phyloP scores from a whole-genome alignment of 2,329 filamentous ascomycete genomes.

The Kalmusia sp. region DNA sequence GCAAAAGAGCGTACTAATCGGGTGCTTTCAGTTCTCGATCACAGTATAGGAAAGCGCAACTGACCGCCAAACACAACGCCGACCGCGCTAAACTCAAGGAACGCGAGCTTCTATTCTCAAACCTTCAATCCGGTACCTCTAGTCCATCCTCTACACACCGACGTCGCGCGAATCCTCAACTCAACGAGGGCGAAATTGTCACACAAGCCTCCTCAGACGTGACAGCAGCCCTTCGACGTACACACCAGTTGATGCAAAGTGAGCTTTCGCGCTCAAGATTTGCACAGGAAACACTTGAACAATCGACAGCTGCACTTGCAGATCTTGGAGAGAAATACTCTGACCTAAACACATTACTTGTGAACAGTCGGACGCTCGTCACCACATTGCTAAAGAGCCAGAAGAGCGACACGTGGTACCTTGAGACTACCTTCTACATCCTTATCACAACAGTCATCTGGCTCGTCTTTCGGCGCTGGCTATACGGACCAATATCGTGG shows the following conservation, averaged over 20 bases:
- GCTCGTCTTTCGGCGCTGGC: conserved; percentile 81
- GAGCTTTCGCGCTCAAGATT: conserved; percentile 89
- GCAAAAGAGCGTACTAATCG: conserved; percentile 6
- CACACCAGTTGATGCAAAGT: conserved; percentile 83
- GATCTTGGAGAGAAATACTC: conserved; percentile 83
- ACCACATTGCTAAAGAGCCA: conserved; percentile 82
- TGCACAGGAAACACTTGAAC: conserved; percentile 84
- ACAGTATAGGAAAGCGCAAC: conserved; percentile 81
- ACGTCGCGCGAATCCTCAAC: conserved; percentile 49
- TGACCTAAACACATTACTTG: conserved; percentile 77
- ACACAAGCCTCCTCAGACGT: conserved; percentile 82
- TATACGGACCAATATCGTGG: conserved; percentile 94
- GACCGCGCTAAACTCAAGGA: conserved; percentile 77
- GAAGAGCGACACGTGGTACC: conserved; percentile 98
- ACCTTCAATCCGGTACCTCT: conserved; percentile 58
- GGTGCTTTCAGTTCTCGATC: conserved; percentile 58
- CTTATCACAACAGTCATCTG: conserved; percentile 79
- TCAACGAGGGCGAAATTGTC: conserved; percentile 75
- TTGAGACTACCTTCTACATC: conserved; percentile 87
- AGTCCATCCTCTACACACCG: conserved; percentile 45
- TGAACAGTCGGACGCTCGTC: conserved; percentile 76
- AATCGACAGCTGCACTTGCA: conserved; percentile 82
- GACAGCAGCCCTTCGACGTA: conserved; percentile 81
- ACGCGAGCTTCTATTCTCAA: conserved; percentile 75
- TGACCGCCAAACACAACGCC: conserved; percentile 77